A percentile compares a stretch with the other conserved stretches of the same genome.
Conservation (phyloP, 805 yeast genomes). For the Candida nemodendra region DNA sequence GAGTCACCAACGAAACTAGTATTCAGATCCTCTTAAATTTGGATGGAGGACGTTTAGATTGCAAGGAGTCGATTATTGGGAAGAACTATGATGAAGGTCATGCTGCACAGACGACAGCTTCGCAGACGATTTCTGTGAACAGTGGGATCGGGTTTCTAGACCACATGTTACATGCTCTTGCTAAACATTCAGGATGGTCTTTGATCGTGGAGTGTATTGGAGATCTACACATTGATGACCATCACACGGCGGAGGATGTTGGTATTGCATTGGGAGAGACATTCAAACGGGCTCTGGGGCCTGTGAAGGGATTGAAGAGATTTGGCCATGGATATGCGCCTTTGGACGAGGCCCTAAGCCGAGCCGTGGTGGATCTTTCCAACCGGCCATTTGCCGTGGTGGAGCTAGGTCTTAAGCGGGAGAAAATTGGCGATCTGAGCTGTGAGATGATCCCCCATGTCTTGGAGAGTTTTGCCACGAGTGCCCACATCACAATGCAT, state of each 20-base stretch:
- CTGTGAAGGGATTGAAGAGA: conserved; percentile 84
- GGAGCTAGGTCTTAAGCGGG: conserved; percentile 87
- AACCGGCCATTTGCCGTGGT: conserved; percentile 90
- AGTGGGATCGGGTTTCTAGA: conserved; percentile 95
- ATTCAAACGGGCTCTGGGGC: conserved; percentile 86
- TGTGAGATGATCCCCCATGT: conserved; percentile 99
- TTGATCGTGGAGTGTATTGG: conserved; percentile 86
- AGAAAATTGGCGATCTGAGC: conserved; percentile 86
- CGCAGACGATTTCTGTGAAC: conserved; percentile 76
- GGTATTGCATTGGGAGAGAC: conserved; percentile 91
- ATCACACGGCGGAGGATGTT: conserved; percentile 94
- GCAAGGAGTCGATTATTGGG: conserved; percentile 58
- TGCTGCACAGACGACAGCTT: conserved; percentile 66
- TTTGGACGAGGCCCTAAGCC: conserved; percentile 88
- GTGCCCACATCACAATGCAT: conserved; percentile 87
- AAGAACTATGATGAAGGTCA: conserved; percentile 35
- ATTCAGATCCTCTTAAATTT: conserved; percentile 81
- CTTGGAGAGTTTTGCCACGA: conserved; percentile 88
- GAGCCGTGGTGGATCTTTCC: conserved; percentile 95
- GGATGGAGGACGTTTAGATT: conserved; percentile 77
- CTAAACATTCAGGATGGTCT: conserved; percentile 97
- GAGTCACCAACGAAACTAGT: conserved; percentile 91
- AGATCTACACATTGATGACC: conserved; percentile 94
- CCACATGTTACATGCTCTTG: conserved; percentile 96
- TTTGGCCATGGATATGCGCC: conserved; percentile 96